Percentiles rank a stretch among this genome's conserved stretches.
Conservation (phyloP, 768 basidiomycete genomes). For the Tricholomella constricta region DNA sequence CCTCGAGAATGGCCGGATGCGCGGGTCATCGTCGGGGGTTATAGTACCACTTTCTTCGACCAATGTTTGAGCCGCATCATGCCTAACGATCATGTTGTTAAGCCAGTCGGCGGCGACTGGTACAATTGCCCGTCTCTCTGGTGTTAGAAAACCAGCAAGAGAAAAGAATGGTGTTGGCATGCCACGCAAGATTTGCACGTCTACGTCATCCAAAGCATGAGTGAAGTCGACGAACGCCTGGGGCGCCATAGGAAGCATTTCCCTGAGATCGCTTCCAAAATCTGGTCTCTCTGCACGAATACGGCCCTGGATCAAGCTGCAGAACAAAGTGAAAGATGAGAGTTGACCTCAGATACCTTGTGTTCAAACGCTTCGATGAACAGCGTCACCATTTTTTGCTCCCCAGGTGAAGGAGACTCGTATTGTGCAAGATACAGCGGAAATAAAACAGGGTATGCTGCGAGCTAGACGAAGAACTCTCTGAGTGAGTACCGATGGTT, state of each 20-base stretch:
- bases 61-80: conserved; percentile 23
- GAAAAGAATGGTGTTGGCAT: neutral
- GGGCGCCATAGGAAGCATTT: conserved; percentile 7
- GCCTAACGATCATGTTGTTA: neutral
- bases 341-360: conserved; percentile 22
- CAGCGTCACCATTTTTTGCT: conserved; percentile 19
- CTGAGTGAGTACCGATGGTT: neutral
- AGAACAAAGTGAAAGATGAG: neutral
- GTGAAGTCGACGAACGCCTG: conserved; percentile 1
- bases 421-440: conserved; percentile 65
- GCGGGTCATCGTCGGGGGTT: conserved; percentile 36
- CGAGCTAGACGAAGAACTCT: conserved; percentile 38
- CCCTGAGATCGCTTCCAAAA: conserved; percentile 5
- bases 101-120: conserved; percentile 7
- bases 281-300: conserved; percentile 18
- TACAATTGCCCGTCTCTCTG: conserved; percentile 4
- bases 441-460: conserved; percentile 64
- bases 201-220: conserved; percentile 4
- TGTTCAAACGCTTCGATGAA: conserved; percentile 36
- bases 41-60: conserved; percentile 20
- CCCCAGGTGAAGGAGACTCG: conserved; percentile 23
- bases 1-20: conserved; percentile 42
- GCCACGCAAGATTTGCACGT: conserved; percentile 9
- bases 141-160: conserved; percentile 9
- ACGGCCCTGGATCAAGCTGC: conserved; percentile 19